Base-by-base conservation (phyloP, 2,329 filamentous ascomycete species). In the Pseudogymnoascus sp. region DNA sequence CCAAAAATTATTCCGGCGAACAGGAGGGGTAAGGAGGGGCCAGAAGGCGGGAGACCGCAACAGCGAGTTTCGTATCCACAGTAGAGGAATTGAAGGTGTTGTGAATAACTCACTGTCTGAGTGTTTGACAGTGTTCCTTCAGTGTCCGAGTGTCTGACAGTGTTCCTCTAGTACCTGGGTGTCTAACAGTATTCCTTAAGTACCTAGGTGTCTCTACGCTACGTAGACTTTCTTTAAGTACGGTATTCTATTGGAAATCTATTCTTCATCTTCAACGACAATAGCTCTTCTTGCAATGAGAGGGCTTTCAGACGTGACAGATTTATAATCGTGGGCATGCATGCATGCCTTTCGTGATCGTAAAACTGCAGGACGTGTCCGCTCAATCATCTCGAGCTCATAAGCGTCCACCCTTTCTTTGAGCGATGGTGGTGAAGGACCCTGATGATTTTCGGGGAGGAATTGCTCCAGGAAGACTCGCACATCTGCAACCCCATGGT, bases 361-460 rank as follows among this genome's bases (percentile, higher is more conserved):
- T 9, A 81, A 64, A 4, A 84, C 79, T 2, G 77, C 80, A 0
- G 76, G 75, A 1, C 74, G 74, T 0, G 76, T 71, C 2, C 82
- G 73, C 0, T 68, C 58, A 4, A 78, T 73, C 9, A 82, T 76
- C 8, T 72, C 73, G 0, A 73, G 68, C 60, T 83, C 79, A 62
- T 81, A 84, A 0, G 14, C 28, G 71, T 77, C 82, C 8, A 79
- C 72, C 65, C 83, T 79, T 0, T 81, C 79, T 65, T 83, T 80
- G 1, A 82, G 63, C 61, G 78, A 82, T 0, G 80, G 81, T 41
- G 18, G 16, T 12, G 38, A 41, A 41, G 16, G 16, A 63, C 76
- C 74, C 2, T 80, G 73, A 1, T 78, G n/a, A 41, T 38, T 47
- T 63, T 63, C 33, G 69, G 62, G 3, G 64, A 66, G 35, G 7